Percentiles rank a stretch among this genome's conserved stretches.
Evolutionary conservation across 768 basidiomycete genomes (phyloP).

Genomic region (Tricholomella constricta): DNA sequence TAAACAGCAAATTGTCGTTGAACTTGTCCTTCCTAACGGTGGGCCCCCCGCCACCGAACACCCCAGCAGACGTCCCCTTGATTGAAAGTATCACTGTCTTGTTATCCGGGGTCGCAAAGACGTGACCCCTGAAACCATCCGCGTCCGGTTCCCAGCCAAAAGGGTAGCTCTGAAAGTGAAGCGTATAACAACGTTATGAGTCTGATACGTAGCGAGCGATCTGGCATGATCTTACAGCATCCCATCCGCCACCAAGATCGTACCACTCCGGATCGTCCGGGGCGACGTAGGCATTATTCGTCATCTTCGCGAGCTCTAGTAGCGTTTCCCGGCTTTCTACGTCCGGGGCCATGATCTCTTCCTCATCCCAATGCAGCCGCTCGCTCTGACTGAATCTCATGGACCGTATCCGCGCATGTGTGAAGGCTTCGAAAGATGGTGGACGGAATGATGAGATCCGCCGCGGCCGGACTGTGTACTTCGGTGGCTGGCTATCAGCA

Average conservation of each 20-base stretch:
- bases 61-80: constrained; percentile 88
- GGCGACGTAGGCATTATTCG: constrained; percentile 84
- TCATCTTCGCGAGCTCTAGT: constrained; percentile 89
- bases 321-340: constrained; percentile 75
- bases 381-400: constrained; percentile 47
- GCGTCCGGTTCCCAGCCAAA: constrained; percentile 92
- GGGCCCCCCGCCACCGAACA: constrained; percentile 74
- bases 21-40: constrained; percentile 91
- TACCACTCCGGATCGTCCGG: constrained; percentile 76
- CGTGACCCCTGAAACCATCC: constrained; percentile 89
- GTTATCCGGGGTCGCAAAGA: constrained; percentile 86
- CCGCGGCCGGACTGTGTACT: constrained; percentile 42
- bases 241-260: constrained; percentile 68
- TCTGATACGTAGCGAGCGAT: not conserved
- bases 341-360: constrained; percentile 74
- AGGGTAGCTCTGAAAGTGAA: constrained; percentile 67
- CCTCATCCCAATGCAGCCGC: constrained; percentile 68
- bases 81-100: constrained; percentile 83
- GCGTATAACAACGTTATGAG: constrained; percentile 1
- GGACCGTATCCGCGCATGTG: constrained; percentile 46
- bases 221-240: constrained; percentile 42
- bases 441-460: constrained; percentile 43
- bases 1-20: constrained; percentile 92
- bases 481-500: constrained; percentile 2
- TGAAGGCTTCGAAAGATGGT: constrained; percentile 46